Base-by-base conservation (phyloP, 495 filamentous ascomycete genomes). In the Hypoxylon cercidicola region DNA sequence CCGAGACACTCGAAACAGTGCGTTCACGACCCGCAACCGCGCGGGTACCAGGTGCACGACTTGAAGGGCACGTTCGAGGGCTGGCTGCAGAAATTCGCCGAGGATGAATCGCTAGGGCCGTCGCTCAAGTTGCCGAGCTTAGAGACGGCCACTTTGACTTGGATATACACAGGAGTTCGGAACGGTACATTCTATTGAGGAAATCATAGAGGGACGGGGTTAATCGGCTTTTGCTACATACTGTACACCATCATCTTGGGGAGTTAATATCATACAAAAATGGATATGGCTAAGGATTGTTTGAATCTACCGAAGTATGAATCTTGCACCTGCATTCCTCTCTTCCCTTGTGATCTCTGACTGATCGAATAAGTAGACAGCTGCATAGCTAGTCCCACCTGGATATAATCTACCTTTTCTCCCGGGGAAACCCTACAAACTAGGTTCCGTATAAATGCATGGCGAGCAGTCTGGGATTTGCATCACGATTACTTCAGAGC, bases 141-240 rank as follows among this genome's bases (percentile, higher is more conserved):
- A 8, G 68, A 73, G 62, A 71, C 68, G 6, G 71, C 71, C 0
- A 73, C 71, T 2, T 15, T 73, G 37, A 71, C 68, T 46, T 73
- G 71, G 71, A 66, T 71, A 32, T 73, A 71, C 18, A 68, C 70
- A 1, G 64, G 64, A 8, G 57, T 69, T 18, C 15, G 61, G 3
- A 58, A 65, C 20, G 61, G 56, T 7, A 53, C 21, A 1, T 49
- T 64, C 34, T 65, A 60, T 37, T 65, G 25, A 35, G 43, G 40
- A 4, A 25, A 18, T 4, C 5, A 13, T 9, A 5, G 15, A 41
- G 5, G n/a, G 3, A 41, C n/a, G 15, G 12, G 11, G 2, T 12
- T 37, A 11, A 37, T 12, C 4, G 34, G 4, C 2, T 5, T 37
- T 37, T 37, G 8, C 13, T 37, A 37, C 34, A 37, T 37, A 37